Base-by-base conservation (phyloP, 306 rosid species). In the Begonia fuchsioides region DNA sequence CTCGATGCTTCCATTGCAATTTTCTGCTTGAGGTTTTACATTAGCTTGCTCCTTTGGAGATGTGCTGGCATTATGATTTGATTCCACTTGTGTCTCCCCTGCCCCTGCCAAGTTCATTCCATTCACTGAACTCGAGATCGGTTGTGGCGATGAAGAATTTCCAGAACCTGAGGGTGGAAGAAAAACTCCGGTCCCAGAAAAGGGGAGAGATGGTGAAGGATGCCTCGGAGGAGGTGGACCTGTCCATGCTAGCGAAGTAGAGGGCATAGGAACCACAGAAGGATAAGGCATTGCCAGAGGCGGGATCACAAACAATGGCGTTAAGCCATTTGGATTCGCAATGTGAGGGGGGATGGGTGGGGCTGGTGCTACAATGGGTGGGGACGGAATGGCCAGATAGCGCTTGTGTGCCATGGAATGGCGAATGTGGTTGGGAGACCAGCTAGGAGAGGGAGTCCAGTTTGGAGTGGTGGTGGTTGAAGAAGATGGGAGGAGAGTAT, bases 131-230 rank as follows among this genome's bases (percentile, higher is more conserved):
- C 51, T 50, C 2, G 61, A 72, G 43, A 66, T 38, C 41, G 56
- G 83, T 16, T 66, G 88, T 38, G 71, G 39, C 32, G 73, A 49
- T 38, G 83, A 60, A 52, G 93, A 56, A 61, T 64, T 83, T 44
- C 72, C 78, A 0, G 95, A 76, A 12, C 94, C 92, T 2, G 93
- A 79, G 41, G 96, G 96, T 58, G 96, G 97, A 19, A 90, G 82
- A 73, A 90, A 90, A 51, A 90, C 97, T 60, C 97, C 97, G 0
- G 97, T 90, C 32, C 98, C 98, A 0, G 98, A 92, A 12, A 59
- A 69, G 13, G 67, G 78, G 54, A 84, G 51, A 60, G 86, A 70
- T 16, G 95, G 90, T 13, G 90, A 70, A 39, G 95, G 93, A 26
- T 87, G 96, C 75, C 81, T 74, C 16, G 75, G 59, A 41, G 87